Percentiles rank a stretch among this genome's conserved stretches.
phyloP scores from a whole-genome alignment of 2,329 filamentous ascomycete genomes.

The Phialemoniopsis sp. region DNA sequence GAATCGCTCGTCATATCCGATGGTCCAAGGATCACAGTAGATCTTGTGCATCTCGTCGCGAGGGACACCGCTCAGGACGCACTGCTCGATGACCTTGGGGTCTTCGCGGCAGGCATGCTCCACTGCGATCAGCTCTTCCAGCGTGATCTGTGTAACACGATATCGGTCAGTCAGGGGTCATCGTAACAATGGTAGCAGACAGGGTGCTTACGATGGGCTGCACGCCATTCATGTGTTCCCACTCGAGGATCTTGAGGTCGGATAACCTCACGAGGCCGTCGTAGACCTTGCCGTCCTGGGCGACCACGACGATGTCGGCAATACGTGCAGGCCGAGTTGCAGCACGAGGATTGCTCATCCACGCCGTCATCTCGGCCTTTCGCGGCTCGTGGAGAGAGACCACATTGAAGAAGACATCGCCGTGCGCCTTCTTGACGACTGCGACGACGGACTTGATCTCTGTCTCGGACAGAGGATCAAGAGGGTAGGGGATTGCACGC shows the following conservation, averaged over 20 bases:
- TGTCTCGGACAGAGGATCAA: slow-evolving; percentile 68
- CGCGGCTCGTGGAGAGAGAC: slow-evolving; percentile 81
- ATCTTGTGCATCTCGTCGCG: slow-evolving; percentile 88
- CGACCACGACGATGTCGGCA: slow-evolving; percentile 82
- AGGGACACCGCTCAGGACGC: slow-evolving; percentile 75
- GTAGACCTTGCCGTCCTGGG: slow-evolving; percentile 71
- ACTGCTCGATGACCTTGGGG: slow-evolving; percentile 86
- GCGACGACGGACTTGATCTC: slow-evolving; percentile 73
- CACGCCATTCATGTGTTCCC: slow-evolving; percentile 71
- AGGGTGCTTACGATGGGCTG: slow-evolving; percentile 66
- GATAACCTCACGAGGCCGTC: slow-evolving; percentile 77
- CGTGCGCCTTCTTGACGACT: slow-evolving; percentile 65
- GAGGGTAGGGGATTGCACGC: slow-evolving; percentile 51
- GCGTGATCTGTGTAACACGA: slow-evolving; percentile 61
- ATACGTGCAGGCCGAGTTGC: slow-evolving; percentile 62
- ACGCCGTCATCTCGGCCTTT: slow-evolving; percentile 78
- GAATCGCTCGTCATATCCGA: slow-evolving; percentile 89
- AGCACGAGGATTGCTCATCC: slow-evolving; percentile 63
- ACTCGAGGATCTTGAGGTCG: slow-evolving; percentile 62
- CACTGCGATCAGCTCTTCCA: slow-evolving; percentile 82
- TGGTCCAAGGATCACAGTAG: slow-evolving; percentile 95
- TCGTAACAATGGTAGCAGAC: neutral
- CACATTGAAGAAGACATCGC: slow-evolving; percentile 78
- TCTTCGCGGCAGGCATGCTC: slow-evolving; percentile 74
- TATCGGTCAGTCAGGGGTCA: neutral